Percentiles rank a stretch among this genome's conserved stretches.
phyloP scores from a whole-genome alignment of 352 stramenopile genomes.

The Phytophthora quininea region DNA sequence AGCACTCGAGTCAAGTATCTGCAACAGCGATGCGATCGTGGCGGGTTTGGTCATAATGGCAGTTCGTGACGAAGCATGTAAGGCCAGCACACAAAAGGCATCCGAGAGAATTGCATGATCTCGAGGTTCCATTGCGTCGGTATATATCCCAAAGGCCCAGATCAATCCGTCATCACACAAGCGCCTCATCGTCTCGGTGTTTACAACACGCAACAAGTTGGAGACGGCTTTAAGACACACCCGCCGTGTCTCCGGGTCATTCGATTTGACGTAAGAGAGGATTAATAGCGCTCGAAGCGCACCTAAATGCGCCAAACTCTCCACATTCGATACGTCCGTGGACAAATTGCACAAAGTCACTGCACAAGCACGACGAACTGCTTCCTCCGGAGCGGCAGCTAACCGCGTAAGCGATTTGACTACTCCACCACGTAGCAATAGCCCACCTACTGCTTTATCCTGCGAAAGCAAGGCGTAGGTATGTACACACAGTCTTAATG shows the following conservation, averaged over 20 bases:
- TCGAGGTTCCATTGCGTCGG: slow-evolving; percentile 50
- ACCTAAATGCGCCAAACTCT: slow-evolving; percentile 87
- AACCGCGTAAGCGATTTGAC: slow-evolving; percentile 76
- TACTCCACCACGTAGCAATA: slow-evolving; percentile 62
- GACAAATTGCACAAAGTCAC: slow-evolving; percentile 95
- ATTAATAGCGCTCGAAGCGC: slow-evolving; percentile 90
- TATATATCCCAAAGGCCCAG: slow-evolving; percentile 74
- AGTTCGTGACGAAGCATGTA: slow-evolving; percentile 52
- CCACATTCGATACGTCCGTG: slow-evolving; percentile 87
- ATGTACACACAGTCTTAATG: slow-evolving; percentile 64
- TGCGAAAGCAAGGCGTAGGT: slow-evolving; percentile 69
- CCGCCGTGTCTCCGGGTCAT: slow-evolving; percentile 73
- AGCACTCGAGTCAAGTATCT: slow-evolving; percentile 38
- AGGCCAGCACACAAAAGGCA: slow-evolving; percentile 65
- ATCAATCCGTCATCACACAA: slow-evolving; percentile 75
- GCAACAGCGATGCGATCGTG: slow-evolving; percentile 50
- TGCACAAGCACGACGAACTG: slow-evolving; percentile 73
- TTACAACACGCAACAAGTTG: slow-evolving; percentile 60
- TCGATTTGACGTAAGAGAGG: slow-evolving; percentile 83
- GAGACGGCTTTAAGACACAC: slow-evolving; percentile 77
- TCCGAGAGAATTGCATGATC: slow-evolving; percentile 73
- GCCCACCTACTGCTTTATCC: slow-evolving; percentile 48
- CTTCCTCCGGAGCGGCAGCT: slow-evolving; percentile 70
- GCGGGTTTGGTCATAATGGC: slow-evolving; percentile 55
- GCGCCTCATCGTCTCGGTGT: slow-evolving; percentile 47